Evolutionary conservation across 2,329 filamentous ascomycete genomes (phyloP).

Genomic region (Shiraia bambusicola): DNA sequence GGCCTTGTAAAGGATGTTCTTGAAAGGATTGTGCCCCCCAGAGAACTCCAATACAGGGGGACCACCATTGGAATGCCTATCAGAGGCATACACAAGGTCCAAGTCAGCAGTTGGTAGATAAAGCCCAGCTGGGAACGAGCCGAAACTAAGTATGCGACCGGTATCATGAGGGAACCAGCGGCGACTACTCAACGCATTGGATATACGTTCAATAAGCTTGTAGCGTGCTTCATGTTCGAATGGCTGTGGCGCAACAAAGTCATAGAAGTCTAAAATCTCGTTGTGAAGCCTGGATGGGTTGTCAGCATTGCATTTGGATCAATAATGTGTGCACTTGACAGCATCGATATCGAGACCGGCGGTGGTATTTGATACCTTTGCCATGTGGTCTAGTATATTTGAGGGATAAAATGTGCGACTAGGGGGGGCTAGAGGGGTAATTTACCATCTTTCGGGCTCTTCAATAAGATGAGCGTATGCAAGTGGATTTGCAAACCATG

Average conservation of each 20-base stretch:
- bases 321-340: neutral
- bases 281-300: constrained; percentile 68
- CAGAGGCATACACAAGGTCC: constrained; percentile 81
- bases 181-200: constrained; percentile 53
- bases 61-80: constrained; percentile 58
- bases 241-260: constrained; percentile 73
- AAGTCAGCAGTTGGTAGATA: constrained; percentile 84
- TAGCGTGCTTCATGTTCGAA: constrained; percentile 77
- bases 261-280: constrained; percentile 86
- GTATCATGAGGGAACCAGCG: constrained; percentile 25
- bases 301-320: neutral
- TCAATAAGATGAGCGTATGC: constrained; percentile 58
- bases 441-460: constrained; percentile 55
- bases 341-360: constrained; percentile 3
- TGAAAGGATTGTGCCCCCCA: constrained; percentile 49
- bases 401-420: too few relatives aligned
- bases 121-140: constrained; percentile 85
- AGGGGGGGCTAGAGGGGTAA: neutral
- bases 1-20: constrained; percentile 62
- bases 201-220: constrained; percentile 70
- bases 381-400: too few relatives aligned
- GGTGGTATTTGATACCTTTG: too few relatives aligned
- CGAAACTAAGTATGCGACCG: constrained; percentile 73
- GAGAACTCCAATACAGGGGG: constrained; percentile 38
- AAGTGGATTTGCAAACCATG: constrained; percentile 42